Evolutionary conservation across 768 basidiomycete species (phyloP).

Genomic region (Scleroderma bovista): DNA sequence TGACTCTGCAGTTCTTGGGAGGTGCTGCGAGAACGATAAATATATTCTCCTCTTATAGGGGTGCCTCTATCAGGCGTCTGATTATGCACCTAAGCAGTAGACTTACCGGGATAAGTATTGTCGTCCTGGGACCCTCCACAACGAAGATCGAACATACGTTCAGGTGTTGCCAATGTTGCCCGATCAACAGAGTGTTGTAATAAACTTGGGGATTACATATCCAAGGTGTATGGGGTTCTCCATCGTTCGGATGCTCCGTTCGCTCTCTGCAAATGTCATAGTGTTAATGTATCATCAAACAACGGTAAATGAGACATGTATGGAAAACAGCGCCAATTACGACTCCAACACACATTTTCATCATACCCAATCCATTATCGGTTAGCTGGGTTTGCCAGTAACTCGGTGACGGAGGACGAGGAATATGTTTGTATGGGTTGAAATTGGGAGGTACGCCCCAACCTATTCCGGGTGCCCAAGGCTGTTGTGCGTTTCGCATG

Average conservation of each 20-base stretch:
- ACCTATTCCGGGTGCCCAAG: slow-evolving; percentile 30
- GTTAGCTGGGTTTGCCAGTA: slow-evolving; percentile 56
- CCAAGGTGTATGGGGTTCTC: slow-evolving; percentile 59
- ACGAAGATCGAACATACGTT: slow-evolving; percentile 22
- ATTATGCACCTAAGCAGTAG: slow-evolving; percentile 7
- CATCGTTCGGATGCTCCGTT: slow-evolving; percentile 31
- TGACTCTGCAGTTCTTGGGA: slow-evolving; percentile 9
- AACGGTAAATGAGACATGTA: neutral
- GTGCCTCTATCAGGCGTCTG: slow-evolving; percentile 21
- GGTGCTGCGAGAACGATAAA: slow-evolving; percentile 8
- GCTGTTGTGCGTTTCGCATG: slow-evolving; percentile 21
- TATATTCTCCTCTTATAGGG: slow-evolving; percentile 6
- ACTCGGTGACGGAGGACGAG: slow-evolving; percentile 56
- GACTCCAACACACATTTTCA: slow-evolving; percentile 43
- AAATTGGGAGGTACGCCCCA: slow-evolving; percentile 27
- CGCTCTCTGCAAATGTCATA: slow-evolving; percentile 14
- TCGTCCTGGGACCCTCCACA: slow-evolving; percentile 18
- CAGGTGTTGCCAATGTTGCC: slow-evolving; percentile 24
- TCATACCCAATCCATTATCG: slow-evolving; percentile 67
- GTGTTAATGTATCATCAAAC: slow-evolving; percentile 4
- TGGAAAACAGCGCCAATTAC: neutral
- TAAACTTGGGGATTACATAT: slow-evolving; percentile 60
- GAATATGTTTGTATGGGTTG: slow-evolving; percentile 62
- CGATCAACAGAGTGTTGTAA: slow-evolving; percentile 20
- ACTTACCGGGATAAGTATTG: neutral